These are phyloP conservation scores for Penicillium glabrum DNA, from an alignment of 2,329 filamentous ascomycete species.

Conservation along the genomic window DNA sequence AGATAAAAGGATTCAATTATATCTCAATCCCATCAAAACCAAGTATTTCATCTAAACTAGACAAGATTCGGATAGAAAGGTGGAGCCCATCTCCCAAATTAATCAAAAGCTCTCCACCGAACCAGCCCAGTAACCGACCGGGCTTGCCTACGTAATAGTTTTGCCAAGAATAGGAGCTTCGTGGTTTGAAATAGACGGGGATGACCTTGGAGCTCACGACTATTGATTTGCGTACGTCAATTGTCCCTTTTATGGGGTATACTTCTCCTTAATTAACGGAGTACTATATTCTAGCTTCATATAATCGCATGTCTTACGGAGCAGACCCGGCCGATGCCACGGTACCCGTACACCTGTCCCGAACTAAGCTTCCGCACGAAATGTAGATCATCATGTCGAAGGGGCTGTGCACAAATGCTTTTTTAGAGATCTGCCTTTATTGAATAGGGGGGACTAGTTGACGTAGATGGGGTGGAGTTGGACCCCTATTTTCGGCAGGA, in stretches of 20 bases:
- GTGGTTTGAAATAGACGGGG: not conserved
- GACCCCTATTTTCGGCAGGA: not conserved
- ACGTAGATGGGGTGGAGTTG: not conserved
- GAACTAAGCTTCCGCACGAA: slow-evolving; percentile 3
- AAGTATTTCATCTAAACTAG: not conserved
- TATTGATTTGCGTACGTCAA: not conserved
- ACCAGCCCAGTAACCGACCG: not conserved
- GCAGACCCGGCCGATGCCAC: not conserved
- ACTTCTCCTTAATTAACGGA: not conserved
- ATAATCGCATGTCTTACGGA: not conserved
- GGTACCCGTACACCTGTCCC: not conserved
- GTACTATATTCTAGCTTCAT: not conserved
- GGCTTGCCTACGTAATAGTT: not conserved
- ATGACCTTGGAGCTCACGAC: not conserved
- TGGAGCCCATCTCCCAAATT: not conserved
- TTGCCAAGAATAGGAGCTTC: not conserved
- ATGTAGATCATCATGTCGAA: slow-evolving; percentile 6
- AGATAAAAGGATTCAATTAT: not conserved
- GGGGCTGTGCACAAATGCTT: slow-evolving; percentile 11
- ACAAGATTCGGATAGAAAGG: not conserved
- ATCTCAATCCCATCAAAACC: not conserved
- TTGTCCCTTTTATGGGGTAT: not conserved
- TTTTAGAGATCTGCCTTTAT: not conserved
- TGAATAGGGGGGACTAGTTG: not conserved
- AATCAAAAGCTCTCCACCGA: not conserved